Base-by-base conservation (phyloP, 768 basidiomycete species). In the Leccinum arenicola region DNA sequence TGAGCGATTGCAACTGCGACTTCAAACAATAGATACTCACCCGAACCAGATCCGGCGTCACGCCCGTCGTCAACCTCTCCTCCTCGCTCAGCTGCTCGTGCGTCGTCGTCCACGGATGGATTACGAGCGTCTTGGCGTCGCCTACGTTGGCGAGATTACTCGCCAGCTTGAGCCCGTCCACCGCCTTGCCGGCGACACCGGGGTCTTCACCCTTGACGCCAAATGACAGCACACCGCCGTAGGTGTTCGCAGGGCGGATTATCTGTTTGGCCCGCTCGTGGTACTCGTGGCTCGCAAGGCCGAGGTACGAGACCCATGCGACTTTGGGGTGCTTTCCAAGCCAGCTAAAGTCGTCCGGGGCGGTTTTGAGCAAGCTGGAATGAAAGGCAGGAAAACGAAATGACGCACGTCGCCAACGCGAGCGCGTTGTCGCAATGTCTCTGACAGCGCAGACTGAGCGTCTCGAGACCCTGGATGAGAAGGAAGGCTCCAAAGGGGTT, bases 251-350 rank as follows among this genome's bases (percentile, higher is more conserved):
- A 64, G 74, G 70, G 5, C 86, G 77, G 54, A 92, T 74, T 35
- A 85, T 74, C 58, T 79, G 75, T 66, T 80, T 77, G 11, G 90
- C 91, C 6, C 80, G 68, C 50, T 72, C 72, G 71, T 94, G 79
- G 36, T 84, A 86, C 1, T 77, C 69, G 70, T 95, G 93, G 3
- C 68, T 73, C 52, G 73, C 68, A 1, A 93, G 80, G 6, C 93
- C 93, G 45, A 86, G 81, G 67, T 93, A 95, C 0, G 84, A 86
- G 1, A 93, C 87, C 91, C 89, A 94, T 1, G 82, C 73, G 38
- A 94, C 81, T 33, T 81, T 78, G 8, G 83, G 81, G 68, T 93
- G 85, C 51, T 80, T 70, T 65, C 85, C 78, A 35, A 93, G 82
- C 77, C 80, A 88, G 40, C 62, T 73, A 38, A 7, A 3, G 14